phyloP scores from a whole-genome alignment of 2,329 filamentous ascomycete species.

The Blastomyces gilchristii region DNA sequence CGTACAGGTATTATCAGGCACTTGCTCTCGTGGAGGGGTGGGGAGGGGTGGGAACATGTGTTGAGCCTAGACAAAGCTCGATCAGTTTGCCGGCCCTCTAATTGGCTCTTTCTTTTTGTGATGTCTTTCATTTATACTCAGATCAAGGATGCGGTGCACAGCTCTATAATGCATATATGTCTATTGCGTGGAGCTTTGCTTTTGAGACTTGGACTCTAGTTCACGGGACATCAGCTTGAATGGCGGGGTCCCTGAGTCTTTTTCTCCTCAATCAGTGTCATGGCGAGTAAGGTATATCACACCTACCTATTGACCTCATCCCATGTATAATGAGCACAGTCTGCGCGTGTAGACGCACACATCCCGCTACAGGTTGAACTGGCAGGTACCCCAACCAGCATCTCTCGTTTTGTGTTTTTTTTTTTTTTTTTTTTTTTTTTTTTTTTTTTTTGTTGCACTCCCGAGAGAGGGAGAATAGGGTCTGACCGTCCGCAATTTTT shows the following conservation, averaged over 20 bases:
- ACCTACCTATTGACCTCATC: not conserved
- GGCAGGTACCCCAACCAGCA: not conserved
- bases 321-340: not conserved
- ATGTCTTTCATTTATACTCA: conserved; percentile 1
- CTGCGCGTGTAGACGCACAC: not conserved
- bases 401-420: not conserved
- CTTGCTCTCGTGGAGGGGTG: not conserved
- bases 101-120: not conserved
- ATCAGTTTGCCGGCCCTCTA: not conserved
- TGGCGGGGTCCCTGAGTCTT: not conserved
- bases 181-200: not conserved
- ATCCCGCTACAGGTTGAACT: not conserved
- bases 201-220: not conserved
- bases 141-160: not conserved
- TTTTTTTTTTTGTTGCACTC: not conserved
- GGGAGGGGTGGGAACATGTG: not conserved
- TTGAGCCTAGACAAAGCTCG: conserved; percentile 1
- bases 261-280: not conserved
- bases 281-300: not conserved
- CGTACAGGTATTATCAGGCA: not conserved
- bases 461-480: not conserved
- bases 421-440: too few relatives aligned
- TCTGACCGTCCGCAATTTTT: not conserved
- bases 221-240: not conserved
- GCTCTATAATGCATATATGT: not conserved